Base-by-base conservation (phyloP, 2,329 filamentous ascomycete genomes). In the Aotearoamyces nothofagi region DNA sequence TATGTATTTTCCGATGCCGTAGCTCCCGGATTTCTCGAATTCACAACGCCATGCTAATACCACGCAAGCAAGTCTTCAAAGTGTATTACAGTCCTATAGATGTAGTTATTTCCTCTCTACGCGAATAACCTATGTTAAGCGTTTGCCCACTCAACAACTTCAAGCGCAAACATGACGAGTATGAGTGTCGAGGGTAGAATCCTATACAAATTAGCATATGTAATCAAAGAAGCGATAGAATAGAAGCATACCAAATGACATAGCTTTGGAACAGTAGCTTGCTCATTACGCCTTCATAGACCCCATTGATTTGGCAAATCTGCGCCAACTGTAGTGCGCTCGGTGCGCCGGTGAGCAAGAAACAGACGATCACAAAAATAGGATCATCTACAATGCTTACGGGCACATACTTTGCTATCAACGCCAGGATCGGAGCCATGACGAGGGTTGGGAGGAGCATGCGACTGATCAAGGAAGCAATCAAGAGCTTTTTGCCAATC, bases 311-410 rank as follows among this genome's bases (percentile, higher is more conserved):
- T 63, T 96, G 90, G 57, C 90, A 98, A 36, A 98, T 98, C 57
- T 98, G 90, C 5, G 90, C 87, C 47, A 98, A 60, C 56, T 98
- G 90, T 39, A 98, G 63, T 15, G 90, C 90, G 38, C 79, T 92
- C 5, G 90, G 90, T 3, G 90, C 90, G 19, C 90, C 90, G 0
- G 83, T 87, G 40, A 98, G 78, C 39, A 98, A 63, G 66, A 96
- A 98, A 57, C 86, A 94, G 19, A 98, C 90, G 41, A 98, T 82
- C 41, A 98, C 76, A 53, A 98, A 98, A 45, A 98, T 98, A 7
- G 90, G 90, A 49, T 98, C 90, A 50, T 92, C 90, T 17, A 98
- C 62, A 43, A 98, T 96, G 60, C 81, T 92, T 46, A 98, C 68
- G 3, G 83, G 83, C 15, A 93, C 69, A 47, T 77, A 94, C 51